Base-by-base conservation (phyloP, 148 eudicot genomes). In the Chenopodium album region DNA sequence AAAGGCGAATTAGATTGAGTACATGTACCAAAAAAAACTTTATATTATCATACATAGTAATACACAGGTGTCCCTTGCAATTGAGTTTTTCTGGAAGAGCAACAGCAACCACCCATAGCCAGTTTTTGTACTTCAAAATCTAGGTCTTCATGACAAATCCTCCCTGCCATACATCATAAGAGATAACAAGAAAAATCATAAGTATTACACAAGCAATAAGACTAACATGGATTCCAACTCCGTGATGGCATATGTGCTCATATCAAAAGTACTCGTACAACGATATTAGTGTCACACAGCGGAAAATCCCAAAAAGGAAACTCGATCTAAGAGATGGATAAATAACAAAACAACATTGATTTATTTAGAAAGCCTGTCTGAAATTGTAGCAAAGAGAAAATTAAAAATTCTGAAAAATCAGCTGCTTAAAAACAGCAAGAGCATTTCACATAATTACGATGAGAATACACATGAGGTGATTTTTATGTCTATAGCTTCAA, bases 81-180 rank as follows among this genome's bases (percentile, higher is more conserved):
- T 80, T 89, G 95, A 52, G 87, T 80, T 81, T 86, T 91, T 80
- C 94, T 87, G 70, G 94, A 89, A 88, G 95, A 88, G 86, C 92
- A 92, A 83, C 98, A 94, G 83, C 98, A 94, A 87, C 95, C 92
- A 75, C 93, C 94, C 97, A 91, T 91, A 70, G 80, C 77, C 70
- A 77, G 79, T 63, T 73, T 17, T 72, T 52, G 23, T 59, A 70
- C 41, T 85, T 73, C 87, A 82, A 80, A 74, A n/a, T 9, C 72
- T 68, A 80, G 37, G 73, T 76, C 84, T 73, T 73, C 84, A 85
- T 85, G 78, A 80, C 85, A 85, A 83, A 77, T 80, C 22, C 37
- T 71, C 81, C 9, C 66, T 80, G 79, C 75, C 62, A 32, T 28
- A 52, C 26, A 19, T 13, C 75, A 52, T 37, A 65, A 9, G 69